Conservation (phyloP, 345 rosid species). For the Murraya koenigii region DNA sequence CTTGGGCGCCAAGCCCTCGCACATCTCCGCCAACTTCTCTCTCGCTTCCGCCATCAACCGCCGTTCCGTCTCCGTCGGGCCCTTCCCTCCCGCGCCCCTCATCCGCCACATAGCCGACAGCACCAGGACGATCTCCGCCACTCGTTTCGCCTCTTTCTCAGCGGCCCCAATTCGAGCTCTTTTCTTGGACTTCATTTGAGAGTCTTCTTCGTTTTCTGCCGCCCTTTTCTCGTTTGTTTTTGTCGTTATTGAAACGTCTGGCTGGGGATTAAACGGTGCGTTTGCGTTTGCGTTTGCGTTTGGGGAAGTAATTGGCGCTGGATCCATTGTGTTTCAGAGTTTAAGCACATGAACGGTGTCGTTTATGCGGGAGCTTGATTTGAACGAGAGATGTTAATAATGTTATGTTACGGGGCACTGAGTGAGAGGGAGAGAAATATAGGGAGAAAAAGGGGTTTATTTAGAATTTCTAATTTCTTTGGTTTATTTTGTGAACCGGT, state of each 20-base stretch:
- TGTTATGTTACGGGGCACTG: neutral
- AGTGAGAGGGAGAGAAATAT: constrained; percentile 17
- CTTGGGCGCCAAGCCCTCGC: constrained; percentile 52
- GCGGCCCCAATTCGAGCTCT: constrained; percentile 28
- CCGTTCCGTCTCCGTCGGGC: constrained; percentile 64
- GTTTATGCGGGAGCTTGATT: constrained; percentile 8
- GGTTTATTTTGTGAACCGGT: neutral
- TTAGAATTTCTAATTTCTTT: constrained; percentile 2
- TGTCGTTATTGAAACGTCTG: neutral
- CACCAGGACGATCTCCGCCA: constrained; percentile 85
- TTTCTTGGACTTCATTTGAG: constrained; percentile 22
- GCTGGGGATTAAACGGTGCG: constrained; percentile 2
- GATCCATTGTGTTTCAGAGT: constrained; percentile 18
- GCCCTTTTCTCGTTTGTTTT: constrained; percentile 24
- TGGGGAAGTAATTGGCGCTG: constrained; percentile 1
- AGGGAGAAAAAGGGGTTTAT: constrained; percentile 14
- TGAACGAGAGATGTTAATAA: constrained; percentile 8
- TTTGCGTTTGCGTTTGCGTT: constrained; percentile 2
- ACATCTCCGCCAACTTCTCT: constrained; percentile 55
- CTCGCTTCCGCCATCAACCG: constrained; percentile 77
- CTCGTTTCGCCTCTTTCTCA: constrained; percentile 38
- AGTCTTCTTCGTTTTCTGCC: constrained; percentile 19
- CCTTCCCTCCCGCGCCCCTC: constrained; percentile 63
- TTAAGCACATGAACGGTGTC: constrained; percentile 2
- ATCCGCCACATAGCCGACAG: constrained; percentile 73